phyloP scores from a whole-genome alignment of 2,329 filamentous ascomycete species.

The Akanthomyces lecanii region DNA sequence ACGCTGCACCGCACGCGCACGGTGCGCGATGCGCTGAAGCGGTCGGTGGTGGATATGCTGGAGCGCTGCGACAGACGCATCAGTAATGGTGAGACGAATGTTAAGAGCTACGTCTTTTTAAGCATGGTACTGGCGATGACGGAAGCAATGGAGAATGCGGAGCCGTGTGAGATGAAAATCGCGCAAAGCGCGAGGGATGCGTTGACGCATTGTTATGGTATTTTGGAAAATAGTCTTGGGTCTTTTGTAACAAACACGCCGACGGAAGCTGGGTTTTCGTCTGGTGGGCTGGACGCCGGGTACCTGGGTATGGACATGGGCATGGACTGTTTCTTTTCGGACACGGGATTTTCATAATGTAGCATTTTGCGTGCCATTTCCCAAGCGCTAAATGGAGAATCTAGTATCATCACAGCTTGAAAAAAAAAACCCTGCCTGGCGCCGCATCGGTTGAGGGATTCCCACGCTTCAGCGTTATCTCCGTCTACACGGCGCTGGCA shows the following conservation, averaged over 20 bases:
- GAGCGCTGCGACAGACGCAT: conserved; percentile 27
- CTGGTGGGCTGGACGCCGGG: background rate
- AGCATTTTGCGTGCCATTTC: background rate
- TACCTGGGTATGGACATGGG: conserved; percentile 2
- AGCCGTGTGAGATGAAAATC: conserved; percentile 25
- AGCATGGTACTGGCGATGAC: conserved; percentile 37
- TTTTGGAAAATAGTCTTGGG: conserved; percentile 23
- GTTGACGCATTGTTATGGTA: conserved; percentile 28
- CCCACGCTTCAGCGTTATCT: background rate
- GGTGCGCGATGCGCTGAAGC: conserved; percentile 29
- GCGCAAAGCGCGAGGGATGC: conserved; percentile 31
- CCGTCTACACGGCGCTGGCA: background rate
- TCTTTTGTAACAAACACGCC: conserved; percentile 8
- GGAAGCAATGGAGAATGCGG: conserved; percentile 29
- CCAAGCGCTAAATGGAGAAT: no score
- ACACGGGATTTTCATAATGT: background rate
- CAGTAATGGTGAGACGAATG: conserved; percentile 39
- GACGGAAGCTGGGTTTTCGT: background rate
- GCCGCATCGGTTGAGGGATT: background rate
- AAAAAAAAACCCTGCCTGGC: no score
- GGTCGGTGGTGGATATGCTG: conserved; percentile 27
- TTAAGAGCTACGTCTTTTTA: conserved; percentile 40
- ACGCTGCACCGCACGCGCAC: conserved; percentile 26
- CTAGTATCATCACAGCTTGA: background rate
- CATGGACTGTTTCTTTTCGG: conserved; percentile 14